Conservation (phyloP, 805 yeast species). For the Peterozyma toletana region DNA sequence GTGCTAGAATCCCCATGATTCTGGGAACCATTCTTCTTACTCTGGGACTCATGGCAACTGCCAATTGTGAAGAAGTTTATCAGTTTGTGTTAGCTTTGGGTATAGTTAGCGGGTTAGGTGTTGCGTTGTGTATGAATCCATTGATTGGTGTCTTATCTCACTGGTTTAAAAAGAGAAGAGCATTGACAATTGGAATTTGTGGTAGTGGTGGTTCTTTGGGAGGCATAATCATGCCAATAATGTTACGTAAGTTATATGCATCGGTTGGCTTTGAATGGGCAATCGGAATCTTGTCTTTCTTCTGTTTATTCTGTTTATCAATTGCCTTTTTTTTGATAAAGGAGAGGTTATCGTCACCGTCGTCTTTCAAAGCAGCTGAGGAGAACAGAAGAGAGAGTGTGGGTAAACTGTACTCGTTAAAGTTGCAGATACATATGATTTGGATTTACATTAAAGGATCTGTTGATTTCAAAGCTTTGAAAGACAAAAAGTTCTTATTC, state of each 20-base stretch:
- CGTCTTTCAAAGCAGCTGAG: too few species aligned
- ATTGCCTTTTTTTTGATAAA: slow-evolving; percentile 23
- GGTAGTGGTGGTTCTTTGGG: slow-evolving; percentile 60
- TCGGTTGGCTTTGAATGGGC: slow-evolving; percentile 57
- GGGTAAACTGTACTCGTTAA: background rate
- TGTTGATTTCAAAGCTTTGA: slow-evolving; percentile 23
- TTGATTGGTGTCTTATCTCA: slow-evolving; percentile 38
- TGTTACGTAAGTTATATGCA: slow-evolving; percentile 36
- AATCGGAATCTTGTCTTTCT: slow-evolving; percentile 38
- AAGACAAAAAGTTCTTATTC: slow-evolving; percentile 27
- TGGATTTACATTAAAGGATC: slow-evolving; percentile 1
- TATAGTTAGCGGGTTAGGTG: slow-evolving; percentile 31
- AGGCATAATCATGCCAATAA: slow-evolving; percentile 53
- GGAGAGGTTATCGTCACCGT: slow-evolving; percentile 23
- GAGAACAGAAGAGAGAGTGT: slow-evolving; percentile 1
- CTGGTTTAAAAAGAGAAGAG: slow-evolving; percentile 35
- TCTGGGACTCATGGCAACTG: slow-evolving; percentile 45
- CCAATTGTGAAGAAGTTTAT: slow-evolving; percentile 29
- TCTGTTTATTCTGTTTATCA: slow-evolving; percentile 15
- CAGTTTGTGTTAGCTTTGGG: slow-evolving; percentile 35
- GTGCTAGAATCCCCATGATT: slow-evolving; percentile 34
- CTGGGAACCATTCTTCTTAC: slow-evolving; percentile 33
- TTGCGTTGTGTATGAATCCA: slow-evolving; percentile 36
- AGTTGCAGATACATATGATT: background rate
- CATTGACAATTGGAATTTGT: slow-evolving; percentile 22